Evolutionary conservation across 148 eudicot species (phyloP).

Genomic region (Linanthus parryae): DNA sequence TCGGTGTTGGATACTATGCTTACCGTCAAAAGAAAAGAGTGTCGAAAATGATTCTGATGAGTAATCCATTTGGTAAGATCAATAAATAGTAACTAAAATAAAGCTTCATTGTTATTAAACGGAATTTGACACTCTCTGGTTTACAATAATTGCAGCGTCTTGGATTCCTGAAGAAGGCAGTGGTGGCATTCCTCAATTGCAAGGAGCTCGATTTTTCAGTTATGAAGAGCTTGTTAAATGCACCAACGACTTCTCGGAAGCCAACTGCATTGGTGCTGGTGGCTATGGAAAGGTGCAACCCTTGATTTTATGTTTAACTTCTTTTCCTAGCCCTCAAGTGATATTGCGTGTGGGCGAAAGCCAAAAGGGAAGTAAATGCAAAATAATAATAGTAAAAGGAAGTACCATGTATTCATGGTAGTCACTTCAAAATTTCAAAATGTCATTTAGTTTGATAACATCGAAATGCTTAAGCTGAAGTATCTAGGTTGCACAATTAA

Average conservation of each 20-base stretch:
- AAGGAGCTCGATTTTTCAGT: constrained; percentile 36
- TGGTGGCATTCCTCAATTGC: constrained; percentile 26
- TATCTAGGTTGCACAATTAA: too few relatives aligned
- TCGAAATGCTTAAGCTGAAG: too few relatives aligned
- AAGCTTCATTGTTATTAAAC: neutral
- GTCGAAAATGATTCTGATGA: constrained; percentile 18
- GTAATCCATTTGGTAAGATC: constrained; percentile 38
- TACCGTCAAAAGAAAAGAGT: constrained; percentile 29
- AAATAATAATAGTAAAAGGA: too few relatives aligned
- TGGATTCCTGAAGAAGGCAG: constrained; percentile 19
- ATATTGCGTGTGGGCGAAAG: neutral
- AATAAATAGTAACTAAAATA: neutral
- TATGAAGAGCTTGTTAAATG: constrained; percentile 30
- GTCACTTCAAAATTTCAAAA: too few relatives aligned
- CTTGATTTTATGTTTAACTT: too few relatives aligned
- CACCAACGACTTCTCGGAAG: constrained; percentile 25
- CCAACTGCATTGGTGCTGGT: constrained; percentile 32
- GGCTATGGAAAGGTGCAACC: constrained; percentile 49
- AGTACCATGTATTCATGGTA: too few relatives aligned
- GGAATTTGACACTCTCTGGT: neutral
- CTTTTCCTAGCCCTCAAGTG: neutral
- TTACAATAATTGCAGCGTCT: constrained; percentile 18
- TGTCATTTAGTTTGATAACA: too few relatives aligned
- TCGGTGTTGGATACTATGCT: constrained; percentile 32
- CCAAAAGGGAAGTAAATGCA: neutral